Percentiles rank a stretch among this genome's conserved stretches.
These are phyloP conservation scores for Citrus mangshanensis DNA, from an alignment of 345 rosid genomes.

Conservation along the genomic window DNA sequence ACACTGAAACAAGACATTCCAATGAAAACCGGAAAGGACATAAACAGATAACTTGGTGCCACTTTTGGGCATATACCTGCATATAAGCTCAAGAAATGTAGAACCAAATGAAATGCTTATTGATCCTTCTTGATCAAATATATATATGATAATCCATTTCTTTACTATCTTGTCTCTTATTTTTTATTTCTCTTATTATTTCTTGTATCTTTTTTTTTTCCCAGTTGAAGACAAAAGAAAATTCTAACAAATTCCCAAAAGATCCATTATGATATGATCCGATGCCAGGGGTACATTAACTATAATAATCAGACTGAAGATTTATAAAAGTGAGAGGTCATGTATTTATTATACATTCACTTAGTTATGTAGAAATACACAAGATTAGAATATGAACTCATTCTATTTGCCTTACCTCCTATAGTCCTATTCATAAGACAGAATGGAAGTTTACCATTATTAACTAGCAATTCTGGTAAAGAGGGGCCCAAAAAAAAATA, in stretches of 20 bases:
- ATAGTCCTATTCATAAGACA: neutral
- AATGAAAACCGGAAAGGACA: neutral
- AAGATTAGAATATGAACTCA: neutral
- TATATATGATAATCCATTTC: neutral
- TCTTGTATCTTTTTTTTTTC: neutral
- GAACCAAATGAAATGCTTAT: neutral
- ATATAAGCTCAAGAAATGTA: neutral
- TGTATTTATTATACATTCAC: neutral
- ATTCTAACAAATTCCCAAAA: neutral
- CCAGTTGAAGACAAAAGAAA: neutral
- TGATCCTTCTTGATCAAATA: neutral
- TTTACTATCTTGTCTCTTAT: neutral
- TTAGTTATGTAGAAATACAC: neutral
- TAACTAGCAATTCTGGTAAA: neutral
- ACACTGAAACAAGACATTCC: constrained; percentile 55
- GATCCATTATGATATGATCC: neutral
- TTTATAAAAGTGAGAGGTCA: neutral
- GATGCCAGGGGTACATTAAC: neutral
- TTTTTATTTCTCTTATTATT: neutral
- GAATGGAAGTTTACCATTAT: neutral
- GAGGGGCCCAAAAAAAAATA: too few relatives aligned
- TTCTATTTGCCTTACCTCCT: neutral
- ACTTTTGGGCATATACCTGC: neutral
- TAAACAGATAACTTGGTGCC: neutral
- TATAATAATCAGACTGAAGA: neutral